These are phyloP conservation scores for Beta vulgaris DNA, from an alignment of 148 eudicot genomes.

Conservation along the genomic window DNA sequence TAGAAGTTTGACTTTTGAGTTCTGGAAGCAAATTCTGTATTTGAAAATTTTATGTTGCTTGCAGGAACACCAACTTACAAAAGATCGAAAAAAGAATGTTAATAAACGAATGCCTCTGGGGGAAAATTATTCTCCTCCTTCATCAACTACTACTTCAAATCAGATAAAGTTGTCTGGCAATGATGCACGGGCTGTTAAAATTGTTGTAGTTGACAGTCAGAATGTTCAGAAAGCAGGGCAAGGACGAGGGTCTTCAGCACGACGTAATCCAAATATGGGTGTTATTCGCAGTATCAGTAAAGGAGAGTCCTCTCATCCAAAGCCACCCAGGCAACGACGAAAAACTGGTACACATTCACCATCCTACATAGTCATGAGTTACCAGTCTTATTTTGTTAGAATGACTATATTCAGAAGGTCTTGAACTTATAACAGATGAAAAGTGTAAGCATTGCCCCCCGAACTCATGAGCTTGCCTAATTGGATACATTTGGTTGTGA, in stretches of 20 bases:
- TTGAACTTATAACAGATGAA: not conserved
- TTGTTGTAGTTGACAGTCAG: slow-evolving; percentile 58
- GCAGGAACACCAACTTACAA: slow-evolving; percentile 87
- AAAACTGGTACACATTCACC: slow-evolving; percentile 52
- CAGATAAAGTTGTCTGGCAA: slow-evolving; percentile 51
- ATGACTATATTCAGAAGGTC: not conserved
- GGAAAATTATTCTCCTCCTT: slow-evolving; percentile 46
- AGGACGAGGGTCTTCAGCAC: slow-evolving; percentile 56
- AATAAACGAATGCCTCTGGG: slow-evolving; percentile 58
- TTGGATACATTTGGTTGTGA: not conserved
- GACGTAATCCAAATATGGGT: slow-evolving; percentile 53
- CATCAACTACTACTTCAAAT: slow-evolving; percentile 38
- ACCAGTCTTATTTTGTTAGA: not conserved
- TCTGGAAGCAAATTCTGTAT: slow-evolving; percentile 19
- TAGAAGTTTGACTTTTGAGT: not conserved
- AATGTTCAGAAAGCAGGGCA: slow-evolving; percentile 54
- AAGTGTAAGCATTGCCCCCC: not conserved
- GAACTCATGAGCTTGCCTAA: not conserved
- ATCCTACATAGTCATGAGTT: not conserved
- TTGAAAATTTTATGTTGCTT: slow-evolving; percentile 28
- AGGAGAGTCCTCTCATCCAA: slow-evolving; percentile 51
- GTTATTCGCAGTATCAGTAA: slow-evolving; percentile 50
- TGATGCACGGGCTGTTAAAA: slow-evolving; percentile 54
- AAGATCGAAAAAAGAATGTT: slow-evolving; percentile 73
- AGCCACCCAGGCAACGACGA: slow-evolving; percentile 58